Evolutionary conservation across 2,329 filamentous ascomycete species (phyloP).

Genomic region (Daldinia sp.): DNA sequence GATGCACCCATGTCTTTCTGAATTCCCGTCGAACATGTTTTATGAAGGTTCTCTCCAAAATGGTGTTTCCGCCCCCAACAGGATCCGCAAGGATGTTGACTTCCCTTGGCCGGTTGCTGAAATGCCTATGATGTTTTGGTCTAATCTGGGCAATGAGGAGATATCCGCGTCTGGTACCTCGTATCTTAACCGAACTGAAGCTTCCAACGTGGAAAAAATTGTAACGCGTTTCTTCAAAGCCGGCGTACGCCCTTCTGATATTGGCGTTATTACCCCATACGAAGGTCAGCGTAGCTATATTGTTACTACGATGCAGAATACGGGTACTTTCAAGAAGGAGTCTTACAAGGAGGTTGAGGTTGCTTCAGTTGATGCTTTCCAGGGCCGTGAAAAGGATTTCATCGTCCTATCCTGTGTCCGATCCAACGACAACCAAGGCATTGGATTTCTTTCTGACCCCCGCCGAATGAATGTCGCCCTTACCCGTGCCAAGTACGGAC

Average conservation of each 20-base stretch:
- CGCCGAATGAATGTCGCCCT: conserved; percentile 96
- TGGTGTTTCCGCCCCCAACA: conserved; percentile 88
- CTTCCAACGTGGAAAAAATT: conserved; percentile 97
- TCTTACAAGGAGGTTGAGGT: conserved; percentile 99
- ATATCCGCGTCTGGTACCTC: conserved; percentile 98
- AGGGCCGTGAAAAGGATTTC: conserved; percentile 98
- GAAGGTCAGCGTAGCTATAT: conserved; percentile 98
- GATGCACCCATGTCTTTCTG: conserved; percentile 97
- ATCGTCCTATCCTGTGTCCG: conserved; percentile 97
- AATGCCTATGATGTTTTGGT: conserved; percentile 99
- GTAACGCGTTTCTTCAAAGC: conserved; percentile 99
- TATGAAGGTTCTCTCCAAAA: conserved; percentile 98
- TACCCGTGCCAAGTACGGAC: conserved; percentile 94
- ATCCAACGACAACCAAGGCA: conserved; percentile 98
- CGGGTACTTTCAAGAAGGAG: conserved; percentile 97
- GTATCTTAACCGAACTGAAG: conserved; percentile 96
- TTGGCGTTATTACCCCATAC: conserved; percentile 98
- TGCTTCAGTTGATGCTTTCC: conserved; percentile 97
- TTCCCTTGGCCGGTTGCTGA: conserved; percentile 97
- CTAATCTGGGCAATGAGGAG: conserved; percentile 95
- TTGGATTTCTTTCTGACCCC: conserved; percentile 97
- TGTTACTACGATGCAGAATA: conserved; percentile 99
- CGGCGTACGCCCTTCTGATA: conserved; percentile 89
- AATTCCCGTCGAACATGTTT: conserved; percentile 99
- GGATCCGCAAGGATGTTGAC: conserved; percentile 90